Evolutionary conservation across 352 stramenopile genomes (phyloP), one percentile per base, ranked within the genome.

Genomic region (Pythium phragmiticola): DNA sequence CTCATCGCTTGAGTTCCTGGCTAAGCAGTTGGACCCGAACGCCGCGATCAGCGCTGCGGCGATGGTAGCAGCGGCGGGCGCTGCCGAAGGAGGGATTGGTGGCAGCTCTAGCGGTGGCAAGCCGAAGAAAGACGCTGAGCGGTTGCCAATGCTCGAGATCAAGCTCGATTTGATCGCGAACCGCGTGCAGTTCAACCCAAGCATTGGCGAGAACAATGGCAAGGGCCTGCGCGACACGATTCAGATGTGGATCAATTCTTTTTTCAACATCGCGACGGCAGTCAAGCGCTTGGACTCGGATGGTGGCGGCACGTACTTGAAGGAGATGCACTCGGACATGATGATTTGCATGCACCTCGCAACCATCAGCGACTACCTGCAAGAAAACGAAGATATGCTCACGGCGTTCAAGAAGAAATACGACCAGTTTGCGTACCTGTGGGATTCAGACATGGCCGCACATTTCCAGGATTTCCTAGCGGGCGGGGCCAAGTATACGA

Each of bases 241-340:
- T 57, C 93, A 99, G 43, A 88, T 87, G 70, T 98, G 97, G 87
- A 97, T 99, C 65, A 97, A 98, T 37, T 98, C 92, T 43, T 98
- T 99, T 70, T 95, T 94, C 70, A 97, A 98, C 64, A 92, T 98
- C 60, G 95, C 92, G 8, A 98, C 90, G 13, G 87, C 98, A 3
- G 95, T 99, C 48, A 99, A 99, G 74, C 82, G 97, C 23, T 74
- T 99, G 7, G 97, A 99, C 74, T 93, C 92, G 4, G 86, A 92
- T 33, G 81, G 76, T 19, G 95, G 98, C 19, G 97, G 97, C n/a
- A 98, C 87, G 3, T 99, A 98, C 70, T 74, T 99, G 54, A 94
- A 95, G 68, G 97, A 99, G 87, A 97, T 99, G 80, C 88, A 98
- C 64, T 90, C 89, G n/a, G 94, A 99, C 76, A 94, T 97, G 74